A percentile compares a stretch with the other conserved stretches of the same genome.
These are phyloP conservation scores for Fremontodendron californicum DNA, from an alignment of 345 rosid species.

Conservation along the genomic window DNA sequence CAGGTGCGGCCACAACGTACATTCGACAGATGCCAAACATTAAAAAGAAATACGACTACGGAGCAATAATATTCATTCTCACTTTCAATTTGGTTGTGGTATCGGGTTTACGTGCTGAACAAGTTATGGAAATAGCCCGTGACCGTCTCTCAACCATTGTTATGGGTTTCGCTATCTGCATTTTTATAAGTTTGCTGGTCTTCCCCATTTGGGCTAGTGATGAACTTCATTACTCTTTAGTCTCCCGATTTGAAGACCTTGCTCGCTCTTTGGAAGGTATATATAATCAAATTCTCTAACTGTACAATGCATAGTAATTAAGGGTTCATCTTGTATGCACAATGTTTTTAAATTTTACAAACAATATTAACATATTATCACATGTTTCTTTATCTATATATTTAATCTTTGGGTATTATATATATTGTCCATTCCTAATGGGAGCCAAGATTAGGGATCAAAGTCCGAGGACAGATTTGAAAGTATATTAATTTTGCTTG, in stretches of 20 bases:
- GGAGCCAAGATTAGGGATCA: background rate
- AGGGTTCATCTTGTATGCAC: too few species aligned
- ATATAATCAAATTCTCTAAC: background rate
- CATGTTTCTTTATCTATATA: too few species aligned
- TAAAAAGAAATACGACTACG: constrained; percentile 69
- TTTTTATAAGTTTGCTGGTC: constrained; percentile 50
- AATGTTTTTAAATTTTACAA: too few species aligned
- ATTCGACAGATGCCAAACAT: constrained; percentile 51
- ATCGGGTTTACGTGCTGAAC: constrained; percentile 55
- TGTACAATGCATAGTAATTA: background rate
- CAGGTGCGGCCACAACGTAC: constrained; percentile 70
- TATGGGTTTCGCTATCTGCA: constrained; percentile 63
- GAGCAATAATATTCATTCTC: constrained; percentile 64
- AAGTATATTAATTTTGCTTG: too few species aligned
- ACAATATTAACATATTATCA: too few species aligned
- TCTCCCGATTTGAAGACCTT: constrained; percentile 52
- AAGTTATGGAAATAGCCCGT: constrained; percentile 51
- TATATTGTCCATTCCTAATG: too few species aligned
- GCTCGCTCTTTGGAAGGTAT: constrained; percentile 65
- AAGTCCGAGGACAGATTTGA: too few species aligned
- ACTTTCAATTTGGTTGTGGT: constrained; percentile 76
- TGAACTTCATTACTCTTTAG: constrained; percentile 63
- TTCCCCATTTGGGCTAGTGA: constrained; percentile 91
- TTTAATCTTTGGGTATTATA: too few species aligned
- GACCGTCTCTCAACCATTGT: constrained; percentile 61